Conservation (phyloP, 495 filamentous ascomycete genomes). For the Opeltia flavorubescens region DNA sequence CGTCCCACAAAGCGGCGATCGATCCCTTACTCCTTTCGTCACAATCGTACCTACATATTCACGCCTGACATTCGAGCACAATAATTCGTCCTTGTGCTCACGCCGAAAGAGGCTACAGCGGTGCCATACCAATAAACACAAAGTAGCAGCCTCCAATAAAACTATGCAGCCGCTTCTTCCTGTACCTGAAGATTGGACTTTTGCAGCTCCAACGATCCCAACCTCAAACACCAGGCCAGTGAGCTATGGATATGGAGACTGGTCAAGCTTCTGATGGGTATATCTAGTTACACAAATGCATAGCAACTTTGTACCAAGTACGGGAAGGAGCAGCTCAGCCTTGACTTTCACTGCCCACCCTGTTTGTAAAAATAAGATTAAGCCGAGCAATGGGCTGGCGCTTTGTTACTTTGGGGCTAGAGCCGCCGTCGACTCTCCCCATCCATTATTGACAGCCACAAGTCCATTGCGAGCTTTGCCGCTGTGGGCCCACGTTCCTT, state of each 20-base stretch:
- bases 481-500: background rate
- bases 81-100: too few species aligned
- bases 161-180: background rate
- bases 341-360: background rate
- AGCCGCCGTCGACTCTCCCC: background rate
- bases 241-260: too few species aligned
- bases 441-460: background rate
- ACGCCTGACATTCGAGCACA: too few species aligned
- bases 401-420: conserved; percentile 1
- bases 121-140: background rate
- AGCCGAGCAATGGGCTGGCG: background rate
- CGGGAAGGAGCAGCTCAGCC: too few species aligned
- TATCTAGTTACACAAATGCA: too few species aligned
- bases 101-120: background rate
- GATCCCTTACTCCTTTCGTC: background rate
- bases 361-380: conserved; percentile 2
- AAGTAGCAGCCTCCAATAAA: background rate
- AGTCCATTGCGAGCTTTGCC: background rate
- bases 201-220: too few species aligned
- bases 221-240: too few species aligned
- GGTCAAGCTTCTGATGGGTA: too few species aligned
- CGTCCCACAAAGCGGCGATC: background rate
- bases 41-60: background rate
- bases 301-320: too few species aligned
- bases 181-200: background rate